Base-by-base conservation (phyloP, 139 green algal species). In the Diplosphaera chodatii region DNA sequence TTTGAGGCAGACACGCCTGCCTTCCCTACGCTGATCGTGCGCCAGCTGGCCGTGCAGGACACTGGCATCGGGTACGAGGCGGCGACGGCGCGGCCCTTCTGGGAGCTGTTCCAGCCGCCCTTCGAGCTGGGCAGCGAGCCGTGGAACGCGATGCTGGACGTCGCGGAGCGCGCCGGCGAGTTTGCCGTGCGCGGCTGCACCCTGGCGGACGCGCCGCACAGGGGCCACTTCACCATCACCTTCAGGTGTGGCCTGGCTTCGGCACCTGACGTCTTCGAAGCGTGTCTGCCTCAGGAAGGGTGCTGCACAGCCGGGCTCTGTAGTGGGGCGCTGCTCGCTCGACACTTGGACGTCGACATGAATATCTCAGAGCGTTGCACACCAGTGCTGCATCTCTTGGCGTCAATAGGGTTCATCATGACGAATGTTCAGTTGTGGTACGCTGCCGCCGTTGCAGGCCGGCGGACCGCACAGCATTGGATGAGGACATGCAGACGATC, bases 401-500 rank as follows among this genome's bases (percentile, higher is more conserved):
- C n/a, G n/a, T n/a, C n/a, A n/a, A n/a, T n/a, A n/a, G n/a, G n/a
- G n/a, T n/a, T n/a, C n/a, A n/a, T n/a, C n/a, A n/a, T n/a, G n/a
- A n/a, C n/a, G n/a, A n/a, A n/a, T n/a, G n/a, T n/a, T n/a, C n/a
- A n/a, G n/a, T n/a, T n/a, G n/a, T n/a, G n/a, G n/a, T n/a, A n/a
- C n/a, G n/a, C n/a, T n/a, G n/a, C n/a, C n/a, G 31, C 15, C 18
- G 13, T 0, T 65, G 67, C 67, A 72, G 67, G 48, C 48, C 41
- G 29, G 67, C 67, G 8, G 40, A 40, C 16, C 28, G 22, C 29
- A 55, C 22, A 3, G 27, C 32, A 15, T 18, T 72, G 28, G 67
- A 72, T 30, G 29, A 64, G 40, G 63, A 72, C 40, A 72, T n/a
- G 29, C 37, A 29, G n/a, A 6, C 25, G 28, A 65, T 72, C 16